phyloP scores from a whole-genome alignment of 2,329 filamentous ascomycete genomes.

The Clonostachys sp. region DNA sequence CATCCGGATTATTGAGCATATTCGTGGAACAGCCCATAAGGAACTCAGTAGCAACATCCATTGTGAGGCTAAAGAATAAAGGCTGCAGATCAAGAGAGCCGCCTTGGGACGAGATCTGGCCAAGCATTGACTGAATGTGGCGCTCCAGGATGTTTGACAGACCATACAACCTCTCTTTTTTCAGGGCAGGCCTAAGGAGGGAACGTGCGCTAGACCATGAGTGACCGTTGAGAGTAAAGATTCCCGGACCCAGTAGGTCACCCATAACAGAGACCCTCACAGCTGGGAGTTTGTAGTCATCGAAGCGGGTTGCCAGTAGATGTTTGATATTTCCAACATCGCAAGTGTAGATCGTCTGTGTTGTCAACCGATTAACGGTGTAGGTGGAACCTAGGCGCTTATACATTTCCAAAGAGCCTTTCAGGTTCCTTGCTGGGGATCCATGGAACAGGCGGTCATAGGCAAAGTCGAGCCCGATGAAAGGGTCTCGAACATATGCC shows the following conservation, averaged over 20 bases:
- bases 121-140: slow-evolving; percentile 32
- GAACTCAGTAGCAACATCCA: slow-evolving; percentile 45
- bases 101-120: slow-evolving; percentile 11
- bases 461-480: slow-evolving; percentile 26
- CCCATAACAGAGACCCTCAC: slow-evolving; percentile 27
- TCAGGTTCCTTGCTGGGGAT: slow-evolving; percentile 16
- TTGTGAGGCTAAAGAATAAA: slow-evolving; percentile 40
- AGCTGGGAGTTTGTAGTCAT: slow-evolving; percentile 38
- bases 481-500: slow-evolving; percentile 18
- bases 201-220: slow-evolving; percentile 39
- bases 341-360: slow-evolving; percentile 25
- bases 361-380: slow-evolving; percentile 21
- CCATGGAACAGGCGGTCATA: slow-evolving; percentile 18
- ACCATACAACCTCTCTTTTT: slow-evolving; percentile 20
- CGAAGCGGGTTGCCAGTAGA: slow-evolving; percentile 45
- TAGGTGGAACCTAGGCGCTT: slow-evolving; percentile 22
- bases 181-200: slow-evolving; percentile 24
- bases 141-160: slow-evolving; percentile 20
- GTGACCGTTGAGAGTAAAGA: slow-evolving; percentile 42
- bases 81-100: slow-evolving; percentile 32
- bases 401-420: slow-evolving; percentile 16
- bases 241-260: slow-evolving; percentile 35
- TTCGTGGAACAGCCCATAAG: slow-evolving; percentile 24
- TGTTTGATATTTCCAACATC: slow-evolving; percentile 52
- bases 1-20: slow-evolving; percentile 13